Evolutionary conservation across 1,284 basidiomycete species (phyloP).

Genomic region (Bondarzewia mesenterica): DNA sequence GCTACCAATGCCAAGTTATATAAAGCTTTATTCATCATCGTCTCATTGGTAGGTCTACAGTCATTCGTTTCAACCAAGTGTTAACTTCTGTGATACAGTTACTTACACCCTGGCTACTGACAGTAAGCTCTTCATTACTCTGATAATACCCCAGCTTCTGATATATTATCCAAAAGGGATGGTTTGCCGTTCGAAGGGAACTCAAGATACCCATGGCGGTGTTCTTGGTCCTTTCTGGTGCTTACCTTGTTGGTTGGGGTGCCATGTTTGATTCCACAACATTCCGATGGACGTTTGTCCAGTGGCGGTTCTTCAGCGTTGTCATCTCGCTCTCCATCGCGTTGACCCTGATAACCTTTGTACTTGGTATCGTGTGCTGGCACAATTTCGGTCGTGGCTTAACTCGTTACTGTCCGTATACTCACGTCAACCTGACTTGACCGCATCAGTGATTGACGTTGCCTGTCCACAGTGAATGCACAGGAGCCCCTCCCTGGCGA

Average conservation of each 20-base stretch:
- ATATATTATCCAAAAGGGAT: too few relatives aligned
- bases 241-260: slow-evolving; percentile 60
- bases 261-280: slow-evolving; percentile 62
- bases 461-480: slow-evolving; percentile 38
- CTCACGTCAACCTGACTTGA: not conserved
- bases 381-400: slow-evolving; percentile 72
- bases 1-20: slow-evolving; percentile 39
- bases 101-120: slow-evolving; percentile 58
- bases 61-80: not conserved
- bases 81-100: slow-evolving; percentile 30
- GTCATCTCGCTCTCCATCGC: slow-evolving; percentile 52
- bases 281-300: slow-evolving; percentile 69
- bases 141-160: not conserved
- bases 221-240: slow-evolving; percentile 52
- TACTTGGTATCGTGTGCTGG: slow-evolving; percentile 58
- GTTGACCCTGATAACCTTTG: slow-evolving; percentile 45
- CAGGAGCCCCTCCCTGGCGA: slow-evolving; percentile 46
- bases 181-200: slow-evolving; percentile 67
- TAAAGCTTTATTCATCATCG: slow-evolving; percentile 46
- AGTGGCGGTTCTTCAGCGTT: slow-evolving; percentile 67
- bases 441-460: slow-evolving; percentile 3
- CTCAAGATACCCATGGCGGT: slow-evolving; percentile 45
- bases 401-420: slow-evolving; percentile 50
- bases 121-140: slow-evolving; percentile 31
- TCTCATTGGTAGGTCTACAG: slow-evolving; percentile 39